Evolutionary conservation across 1,284 basidiomycete species (phyloP).

Genomic region (Trichosporon faecale): DNA sequence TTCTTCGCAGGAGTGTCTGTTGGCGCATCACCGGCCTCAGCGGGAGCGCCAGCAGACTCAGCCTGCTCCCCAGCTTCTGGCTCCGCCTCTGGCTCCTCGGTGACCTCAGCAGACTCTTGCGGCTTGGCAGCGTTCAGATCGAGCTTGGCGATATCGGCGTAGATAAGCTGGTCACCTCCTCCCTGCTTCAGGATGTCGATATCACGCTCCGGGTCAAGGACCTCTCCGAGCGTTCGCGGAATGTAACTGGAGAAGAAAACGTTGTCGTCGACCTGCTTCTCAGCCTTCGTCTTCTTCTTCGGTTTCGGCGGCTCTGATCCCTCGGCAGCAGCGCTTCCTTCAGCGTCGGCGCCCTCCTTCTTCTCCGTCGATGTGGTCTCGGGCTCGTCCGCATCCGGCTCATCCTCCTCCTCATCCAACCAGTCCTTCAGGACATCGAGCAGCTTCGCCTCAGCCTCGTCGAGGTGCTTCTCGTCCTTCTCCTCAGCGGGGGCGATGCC

Average conservation of each 20-base stretch:
- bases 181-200: slow-evolving; percentile 69
- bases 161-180: slow-evolving; percentile 71
- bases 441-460: slow-evolving; percentile 48
- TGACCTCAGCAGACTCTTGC: slow-evolving; percentile 8
- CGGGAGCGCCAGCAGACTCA: slow-evolving; percentile 12
- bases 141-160: slow-evolving; percentile 76
- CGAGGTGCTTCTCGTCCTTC: slow-evolving; percentile 36
- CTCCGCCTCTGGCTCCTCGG: slow-evolving; percentile 12
- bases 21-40: slow-evolving; percentile 18
- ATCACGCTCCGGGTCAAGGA: slow-evolving; percentile 88
- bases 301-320: not conserved
- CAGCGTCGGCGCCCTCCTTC: not conserved
- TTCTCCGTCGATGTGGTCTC: not conserved
- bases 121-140: slow-evolving; percentile 50
- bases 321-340: not conserved
- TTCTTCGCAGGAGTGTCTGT: slow-evolving; percentile 10
- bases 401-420: slow-evolving; percentile 54
- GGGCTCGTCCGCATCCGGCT: slow-evolving; percentile 17
- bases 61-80: slow-evolving; percentile 9
- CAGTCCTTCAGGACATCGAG: slow-evolving; percentile 56
- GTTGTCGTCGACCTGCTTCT: slow-evolving; percentile 65
- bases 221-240: slow-evolving; percentile 84
- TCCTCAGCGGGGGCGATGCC: slow-evolving; percentile 29
- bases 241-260: slow-evolving; percentile 88
- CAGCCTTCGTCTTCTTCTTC: slow-evolving; percentile 12